These are phyloP conservation scores for Craspedostauros australis DNA, from an alignment of 108 stramenopile species.

Conservation along the genomic window DNA sequence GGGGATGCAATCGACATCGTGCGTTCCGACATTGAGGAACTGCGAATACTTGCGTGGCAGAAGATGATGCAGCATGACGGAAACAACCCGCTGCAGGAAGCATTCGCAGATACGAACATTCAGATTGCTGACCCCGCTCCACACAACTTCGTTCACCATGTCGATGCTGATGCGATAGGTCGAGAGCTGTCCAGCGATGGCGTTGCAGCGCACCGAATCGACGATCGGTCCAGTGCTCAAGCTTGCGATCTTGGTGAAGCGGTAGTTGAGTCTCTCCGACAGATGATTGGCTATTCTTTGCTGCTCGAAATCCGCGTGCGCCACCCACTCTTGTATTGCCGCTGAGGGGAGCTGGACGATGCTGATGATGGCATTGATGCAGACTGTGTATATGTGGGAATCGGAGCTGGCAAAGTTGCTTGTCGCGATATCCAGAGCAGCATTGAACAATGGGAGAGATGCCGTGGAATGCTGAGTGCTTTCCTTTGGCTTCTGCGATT, in stretches of 20 bases:
- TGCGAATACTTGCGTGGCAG: slow-evolving; percentile 10
- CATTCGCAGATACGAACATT: slow-evolving; percentile 73
- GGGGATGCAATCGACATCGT: slow-evolving; percentile 39
- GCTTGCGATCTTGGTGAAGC: slow-evolving; percentile 23
- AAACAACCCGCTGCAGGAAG: slow-evolving; percentile 46
- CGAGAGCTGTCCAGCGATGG: slow-evolving; percentile 43
- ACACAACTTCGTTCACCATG: slow-evolving; percentile 69
- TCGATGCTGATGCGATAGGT: slow-evolving; percentile 58
- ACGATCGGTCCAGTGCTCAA: slow-evolving; percentile 46
- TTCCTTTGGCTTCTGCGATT: too few relatives aligned
- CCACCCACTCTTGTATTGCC: slow-evolving; percentile 47
- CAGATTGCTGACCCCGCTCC: slow-evolving; percentile 56
- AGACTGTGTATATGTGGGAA: slow-evolving; percentile 53
- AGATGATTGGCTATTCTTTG: slow-evolving; percentile 26
- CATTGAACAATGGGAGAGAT: slow-evolving; percentile 60
- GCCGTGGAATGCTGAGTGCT: slow-evolving; percentile 8
- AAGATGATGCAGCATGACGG: slow-evolving; percentile 44
- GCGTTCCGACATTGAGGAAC: slow-evolving; percentile 28
- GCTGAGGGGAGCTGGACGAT: slow-evolving; percentile 43
- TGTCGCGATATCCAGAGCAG: slow-evolving; percentile 56
- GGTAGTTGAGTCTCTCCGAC: slow-evolving; percentile 28
- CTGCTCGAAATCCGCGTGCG: slow-evolving; percentile 21
- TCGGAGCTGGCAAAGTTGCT: slow-evolving; percentile 39
- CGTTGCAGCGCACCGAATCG: slow-evolving; percentile 40
- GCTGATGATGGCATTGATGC: slow-evolving; percentile 62